Evolutionary conservation across 352 stramenopile genomes (phyloP).

Genomic region (Sclerospora graminicola): DNA sequence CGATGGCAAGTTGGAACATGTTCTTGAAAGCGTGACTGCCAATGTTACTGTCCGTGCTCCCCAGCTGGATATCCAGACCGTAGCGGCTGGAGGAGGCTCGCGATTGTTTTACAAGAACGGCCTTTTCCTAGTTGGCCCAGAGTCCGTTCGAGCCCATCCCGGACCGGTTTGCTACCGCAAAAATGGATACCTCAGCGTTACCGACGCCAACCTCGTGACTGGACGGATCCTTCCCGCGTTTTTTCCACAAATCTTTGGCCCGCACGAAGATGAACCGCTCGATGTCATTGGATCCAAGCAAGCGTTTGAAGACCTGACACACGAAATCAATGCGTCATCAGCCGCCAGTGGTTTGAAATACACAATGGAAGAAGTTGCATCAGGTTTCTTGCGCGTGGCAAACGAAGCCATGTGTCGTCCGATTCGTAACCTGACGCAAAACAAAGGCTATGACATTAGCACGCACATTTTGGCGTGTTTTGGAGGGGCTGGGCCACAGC

Average conservation of each 20-base stretch:
- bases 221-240: constrained; percentile 94
- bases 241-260: constrained; percentile 98
- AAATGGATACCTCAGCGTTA: constrained; percentile 93
- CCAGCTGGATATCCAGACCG: constrained; percentile 98
- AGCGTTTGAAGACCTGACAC: constrained; percentile 88
- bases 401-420: constrained; percentile 99
- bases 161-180: constrained; percentile 97
- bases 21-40: constrained; percentile 97
- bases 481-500: constrained; percentile 95
- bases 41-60: constrained; percentile 96
- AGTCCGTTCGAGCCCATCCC: constrained; percentile 94
- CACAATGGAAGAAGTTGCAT: constrained; percentile 92
- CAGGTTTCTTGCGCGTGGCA: constrained; percentile 95
- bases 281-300: constrained; percentile 89
- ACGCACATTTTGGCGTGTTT: constrained; percentile 96
- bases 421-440: constrained; percentile 97
- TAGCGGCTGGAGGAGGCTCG: constrained; percentile 94
- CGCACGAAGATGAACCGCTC: constrained; percentile 94
- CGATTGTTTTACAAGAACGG: constrained; percentile 95
- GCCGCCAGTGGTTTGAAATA: constrained; percentile 50
- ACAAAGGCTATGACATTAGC: constrained; percentile 97
- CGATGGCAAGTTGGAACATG: constrained; percentile 93
- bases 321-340: constrained; percentile 77
- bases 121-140: constrained; percentile 96
- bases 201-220: constrained; percentile 97